Base-by-base conservation (phyloP, 73 alveolate genomes). In the Loxodes magnus region DNA sequence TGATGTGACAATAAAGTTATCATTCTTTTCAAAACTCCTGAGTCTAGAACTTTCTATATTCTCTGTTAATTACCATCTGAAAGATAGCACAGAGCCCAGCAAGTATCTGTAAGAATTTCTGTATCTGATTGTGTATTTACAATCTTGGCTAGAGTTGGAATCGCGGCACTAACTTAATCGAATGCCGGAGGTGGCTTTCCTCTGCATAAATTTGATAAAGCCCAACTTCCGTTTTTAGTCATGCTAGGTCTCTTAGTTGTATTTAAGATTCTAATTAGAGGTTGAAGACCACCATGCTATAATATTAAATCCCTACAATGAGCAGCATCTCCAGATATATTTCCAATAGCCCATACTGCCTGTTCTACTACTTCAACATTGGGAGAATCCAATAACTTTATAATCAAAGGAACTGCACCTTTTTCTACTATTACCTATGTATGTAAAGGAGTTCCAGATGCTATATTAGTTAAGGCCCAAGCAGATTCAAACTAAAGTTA, bases 341-440 rank as follows among this genome's bases (percentile, higher is more conserved):
- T 93, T 27, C 96, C 98, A 5, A 93, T 64, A 5, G 94, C 80
- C 99, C 98, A 90, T 37, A 90, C 78, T 3, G 94, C 87, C 41
- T 85, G 90, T 41, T 82, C 92, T 9, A 76, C 79, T 34, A 93
- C 79, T 35, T 89, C 96, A 30, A 51, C 65, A 19, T 74, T 71
- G 10, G 80, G 74, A 34, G 91, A 68, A 43, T 64, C 35, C 35
- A 93, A 71, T 14, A 90, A 61, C 35, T 64, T 72, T n/a, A 82
- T 61, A 33, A 93, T 57, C 35, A 71, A 58, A 31, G 77, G 68
- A 26, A 93, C 44, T 5, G 94, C 96, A 12, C 96, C 97, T 62
- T 82, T 71, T 35, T 82, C 96, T 4, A 93, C 56, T 5, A 93
- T 66, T 4, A 82, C 80, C 63, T 89, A 51, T 0, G 91, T 82